Conservation (phyloP, 805 yeast species). For the Wickerhamomyces subpelliculosus region DNA sequence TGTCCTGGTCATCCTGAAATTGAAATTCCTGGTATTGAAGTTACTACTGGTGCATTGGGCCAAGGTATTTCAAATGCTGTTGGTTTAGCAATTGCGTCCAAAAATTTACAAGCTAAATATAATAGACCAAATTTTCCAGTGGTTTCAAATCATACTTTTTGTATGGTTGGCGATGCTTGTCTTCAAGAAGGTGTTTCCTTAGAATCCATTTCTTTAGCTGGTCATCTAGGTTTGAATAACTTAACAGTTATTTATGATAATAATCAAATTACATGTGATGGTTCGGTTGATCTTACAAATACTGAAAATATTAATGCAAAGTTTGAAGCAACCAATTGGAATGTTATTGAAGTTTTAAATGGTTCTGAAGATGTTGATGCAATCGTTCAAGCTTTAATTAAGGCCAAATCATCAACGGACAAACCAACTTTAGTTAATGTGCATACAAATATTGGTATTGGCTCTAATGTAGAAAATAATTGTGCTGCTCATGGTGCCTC, state of each 20-base stretch:
- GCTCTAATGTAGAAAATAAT: conserved; percentile 23
- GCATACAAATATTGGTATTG: conserved; percentile 29
- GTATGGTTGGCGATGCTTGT: conserved; percentile 35
- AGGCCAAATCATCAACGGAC: conserved; percentile 21
- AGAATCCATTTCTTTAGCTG: conserved; percentile 33
- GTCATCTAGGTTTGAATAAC: conserved; percentile 30
- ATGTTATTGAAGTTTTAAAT: conserved; percentile 27
- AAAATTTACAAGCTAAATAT: conserved; percentile 27
- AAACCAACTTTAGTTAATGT: conserved; percentile 32
- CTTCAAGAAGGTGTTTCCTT: conserved; percentile 34
- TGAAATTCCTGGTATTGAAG: conserved; percentile 31
- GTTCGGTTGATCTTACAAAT: conserved; percentile 27
- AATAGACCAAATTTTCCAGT: conserved; percentile 27
- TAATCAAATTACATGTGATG: conserved; percentile 32
- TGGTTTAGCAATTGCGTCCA: conserved; percentile 32
- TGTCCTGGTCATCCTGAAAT: conserved; percentile 37
- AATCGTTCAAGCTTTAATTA: conserved; percentile 27
- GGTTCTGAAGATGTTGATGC: conserved; percentile 26
- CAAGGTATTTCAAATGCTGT: conserved; percentile 35
- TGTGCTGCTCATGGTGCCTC: conserved; percentile 32
- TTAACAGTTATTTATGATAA: conserved; percentile 30
- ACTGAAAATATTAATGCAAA: conserved; percentile 28
- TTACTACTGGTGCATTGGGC: conserved; percentile 37
- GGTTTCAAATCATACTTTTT: conserved; percentile 24
- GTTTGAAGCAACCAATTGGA: conserved; percentile 29